Evolutionary conservation across 176 grass and related monocot species (phyloP).

Genomic region (Alloteropsis semialata): DNA sequence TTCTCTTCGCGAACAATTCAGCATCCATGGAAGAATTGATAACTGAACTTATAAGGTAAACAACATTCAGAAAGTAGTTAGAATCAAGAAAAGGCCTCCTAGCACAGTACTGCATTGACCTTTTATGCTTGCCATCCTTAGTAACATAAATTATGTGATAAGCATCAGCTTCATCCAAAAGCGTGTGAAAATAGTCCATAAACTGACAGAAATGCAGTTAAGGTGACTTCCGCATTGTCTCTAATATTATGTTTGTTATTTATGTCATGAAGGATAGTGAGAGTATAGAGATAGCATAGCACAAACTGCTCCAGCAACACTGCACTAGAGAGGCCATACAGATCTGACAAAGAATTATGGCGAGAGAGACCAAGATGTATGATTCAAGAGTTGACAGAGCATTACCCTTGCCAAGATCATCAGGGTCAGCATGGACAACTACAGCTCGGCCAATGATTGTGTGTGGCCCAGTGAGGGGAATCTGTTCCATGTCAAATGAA

Average conservation of each 20-base stretch:
- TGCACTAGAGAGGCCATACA: not conserved
- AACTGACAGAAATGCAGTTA: not conserved
- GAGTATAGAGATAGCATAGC: not conserved
- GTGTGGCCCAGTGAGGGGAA: constrained; percentile 42
- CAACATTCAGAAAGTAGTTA: not conserved
- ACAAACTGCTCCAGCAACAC: not conserved
- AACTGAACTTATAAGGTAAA: not conserved
- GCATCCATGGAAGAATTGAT: not conserved
- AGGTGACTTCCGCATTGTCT: not conserved
- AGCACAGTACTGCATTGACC: not conserved
- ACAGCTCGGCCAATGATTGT: constrained; percentile 65
- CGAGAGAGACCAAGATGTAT: not conserved
- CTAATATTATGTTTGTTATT: not conserved
- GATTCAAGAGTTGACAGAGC: not conserved
- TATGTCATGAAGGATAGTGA: not conserved
- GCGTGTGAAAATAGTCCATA: not conserved
- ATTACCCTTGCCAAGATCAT: constrained; percentile 83
- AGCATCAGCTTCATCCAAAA: not conserved
- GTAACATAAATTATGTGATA: not conserved
- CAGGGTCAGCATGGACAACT: constrained; percentile 65
- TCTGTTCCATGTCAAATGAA: constrained; percentile 27
- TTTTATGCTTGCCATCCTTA: not conserved
- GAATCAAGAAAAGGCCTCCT: not conserved
- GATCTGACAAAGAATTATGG: not conserved
- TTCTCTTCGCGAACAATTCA: not conserved